Evolutionary conservation across 2,329 filamentous ascomycete species (phyloP).

Genomic region (Colletotrichum spinosum): DNA sequence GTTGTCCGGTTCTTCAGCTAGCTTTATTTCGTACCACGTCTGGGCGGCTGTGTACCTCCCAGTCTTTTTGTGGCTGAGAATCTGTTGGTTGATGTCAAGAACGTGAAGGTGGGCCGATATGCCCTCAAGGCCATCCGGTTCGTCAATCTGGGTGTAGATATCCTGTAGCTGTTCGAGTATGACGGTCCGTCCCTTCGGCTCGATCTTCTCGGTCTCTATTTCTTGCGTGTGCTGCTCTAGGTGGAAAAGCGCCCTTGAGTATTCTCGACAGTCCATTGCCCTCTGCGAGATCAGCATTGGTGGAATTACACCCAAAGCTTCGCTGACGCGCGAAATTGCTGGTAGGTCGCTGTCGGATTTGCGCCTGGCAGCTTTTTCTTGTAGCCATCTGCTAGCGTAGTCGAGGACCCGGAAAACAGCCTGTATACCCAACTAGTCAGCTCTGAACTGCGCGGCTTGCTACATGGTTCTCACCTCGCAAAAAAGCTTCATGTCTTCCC

Average conservation of each 20-base stretch:
- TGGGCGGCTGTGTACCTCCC: slow-evolving; percentile 95
- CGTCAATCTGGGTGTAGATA: slow-evolving; percentile 97
- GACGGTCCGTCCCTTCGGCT: slow-evolving; percentile 67
- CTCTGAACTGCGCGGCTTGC: neutral
- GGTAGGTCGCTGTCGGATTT: slow-evolving; percentile 56
- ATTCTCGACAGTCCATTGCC: slow-evolving; percentile 94
- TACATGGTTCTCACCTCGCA: slow-evolving; percentile 77
- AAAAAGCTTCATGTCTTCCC: slow-evolving; percentile 83
- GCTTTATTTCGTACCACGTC: slow-evolving; percentile 95
- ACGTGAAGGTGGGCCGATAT: slow-evolving; percentile 89
- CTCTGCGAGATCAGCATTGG: slow-evolving; percentile 80
- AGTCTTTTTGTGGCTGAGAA: slow-evolving; percentile 91
- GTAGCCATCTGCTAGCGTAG: slow-evolving; percentile 90
- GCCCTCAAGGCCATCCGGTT: slow-evolving; percentile 95
- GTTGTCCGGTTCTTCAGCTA: slow-evolving; percentile 83
- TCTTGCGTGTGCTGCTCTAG: slow-evolving; percentile 87
- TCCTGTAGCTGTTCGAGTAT: slow-evolving; percentile 85
- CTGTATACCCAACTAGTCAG: slow-evolving; percentile 53
- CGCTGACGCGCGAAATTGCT: slow-evolving; percentile 61
- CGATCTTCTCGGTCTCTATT: slow-evolving; percentile 57
- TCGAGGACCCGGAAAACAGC: slow-evolving; percentile 91
- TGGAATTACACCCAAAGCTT: slow-evolving; percentile 73
- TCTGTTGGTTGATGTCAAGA: slow-evolving; percentile 92
- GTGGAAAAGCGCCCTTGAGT: slow-evolving; percentile 90
- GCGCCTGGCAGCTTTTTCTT: slow-evolving; percentile 70